Percentiles rank a stretch among this genome's conserved stretches.
Conservation (phyloP, 208 protist species). For the Trypanosoma congolense region DNA sequence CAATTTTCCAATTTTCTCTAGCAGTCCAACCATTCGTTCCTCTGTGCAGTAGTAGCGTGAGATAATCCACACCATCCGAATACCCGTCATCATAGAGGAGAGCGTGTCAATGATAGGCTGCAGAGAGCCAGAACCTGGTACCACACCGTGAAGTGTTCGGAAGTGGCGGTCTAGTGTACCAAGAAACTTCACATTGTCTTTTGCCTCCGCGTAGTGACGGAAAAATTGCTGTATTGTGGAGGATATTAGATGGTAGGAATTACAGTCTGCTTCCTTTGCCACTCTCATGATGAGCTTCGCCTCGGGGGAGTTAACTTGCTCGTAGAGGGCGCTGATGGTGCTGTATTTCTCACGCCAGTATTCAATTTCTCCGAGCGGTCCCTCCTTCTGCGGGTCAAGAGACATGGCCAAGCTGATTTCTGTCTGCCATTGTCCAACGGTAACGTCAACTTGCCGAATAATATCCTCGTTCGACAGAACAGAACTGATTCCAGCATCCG, state of each 20-base stretch:
- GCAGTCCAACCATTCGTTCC: conserved; percentile 96
- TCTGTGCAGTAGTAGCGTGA: conserved; percentile 99
- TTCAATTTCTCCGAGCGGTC: conserved; percentile 96
- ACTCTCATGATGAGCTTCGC: conserved; percentile 92
- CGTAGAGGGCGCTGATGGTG: conserved; percentile 93
- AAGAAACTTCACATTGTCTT: conserved; percentile 99
- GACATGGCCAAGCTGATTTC: conserved; percentile 91
- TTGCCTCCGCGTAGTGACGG: conserved; percentile 95
- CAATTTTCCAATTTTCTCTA: conserved; percentile 96
- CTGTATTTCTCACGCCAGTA: conserved; percentile 96
- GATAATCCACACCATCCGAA: conserved; percentile 99
- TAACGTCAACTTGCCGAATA: conserved; percentile 82
- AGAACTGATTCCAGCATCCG: conserved; percentile 69
- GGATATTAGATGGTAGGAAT: conserved; percentile 85
- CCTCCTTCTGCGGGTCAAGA: conserved; percentile 86
- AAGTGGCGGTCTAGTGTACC: conserved; percentile 98
- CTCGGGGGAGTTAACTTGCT: conserved; percentile 94
- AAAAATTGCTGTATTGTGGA: conserved; percentile 91
- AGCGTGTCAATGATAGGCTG: conserved; percentile 96
- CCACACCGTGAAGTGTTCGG: conserved; percentile 91
- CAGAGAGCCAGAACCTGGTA: conserved; percentile 69
- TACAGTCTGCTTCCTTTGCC: conserved; percentile 86
- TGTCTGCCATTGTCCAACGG: conserved; percentile 85
- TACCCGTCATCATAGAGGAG: conserved; percentile 97
- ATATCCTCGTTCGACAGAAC: conserved; percentile 82